These are phyloP conservation scores for Penicillium macrosclerotiorum DNA, from an alignment of 495 filamentous ascomycete species.

Conservation along the genomic window DNA sequence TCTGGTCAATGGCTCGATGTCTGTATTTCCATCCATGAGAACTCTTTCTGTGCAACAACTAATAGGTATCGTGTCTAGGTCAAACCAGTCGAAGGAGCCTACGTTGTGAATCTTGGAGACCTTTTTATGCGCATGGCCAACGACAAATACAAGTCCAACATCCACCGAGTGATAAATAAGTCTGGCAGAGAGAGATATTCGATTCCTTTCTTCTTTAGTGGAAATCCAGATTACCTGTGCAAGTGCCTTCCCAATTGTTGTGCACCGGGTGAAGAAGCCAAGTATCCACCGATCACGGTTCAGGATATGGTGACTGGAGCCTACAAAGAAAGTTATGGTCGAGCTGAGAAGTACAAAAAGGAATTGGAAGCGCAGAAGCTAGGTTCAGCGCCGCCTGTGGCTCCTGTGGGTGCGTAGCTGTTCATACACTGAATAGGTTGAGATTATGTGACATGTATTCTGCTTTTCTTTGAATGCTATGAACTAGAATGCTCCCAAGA, in stretches of 20 bases:
- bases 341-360: slow-evolving; percentile 34
- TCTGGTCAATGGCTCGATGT: slow-evolving; percentile 45
- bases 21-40: slow-evolving; percentile 20
- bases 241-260: slow-evolving; percentile 53
- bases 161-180: slow-evolving; percentile 53
- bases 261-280: slow-evolving; percentile 31
- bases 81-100: slow-evolving; percentile 44
- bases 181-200: slow-evolving; percentile 50
- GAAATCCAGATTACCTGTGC: slow-evolving; percentile 53
- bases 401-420: slow-evolving; percentile 19
- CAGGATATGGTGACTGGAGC: slow-evolving; percentile 32
- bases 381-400: slow-evolving; percentile 4
- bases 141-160: slow-evolving; percentile 54
- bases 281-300: slow-evolving; percentile 49
- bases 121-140: slow-evolving; percentile 62
- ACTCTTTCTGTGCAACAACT: background rate
- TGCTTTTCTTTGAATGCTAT: background rate
- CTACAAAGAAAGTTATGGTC: slow-evolving; percentile 36
- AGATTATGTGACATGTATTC: background rate
- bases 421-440: background rate
- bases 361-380: slow-evolving; percentile 18
- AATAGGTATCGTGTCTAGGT: slow-evolving; percentile 29
- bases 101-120: slow-evolving; percentile 57
- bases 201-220: slow-evolving; percentile 61
- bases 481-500: background rate